Base-by-base conservation (phyloP, 768 basidiomycete species). In the Naganishia onofrii region DNA sequence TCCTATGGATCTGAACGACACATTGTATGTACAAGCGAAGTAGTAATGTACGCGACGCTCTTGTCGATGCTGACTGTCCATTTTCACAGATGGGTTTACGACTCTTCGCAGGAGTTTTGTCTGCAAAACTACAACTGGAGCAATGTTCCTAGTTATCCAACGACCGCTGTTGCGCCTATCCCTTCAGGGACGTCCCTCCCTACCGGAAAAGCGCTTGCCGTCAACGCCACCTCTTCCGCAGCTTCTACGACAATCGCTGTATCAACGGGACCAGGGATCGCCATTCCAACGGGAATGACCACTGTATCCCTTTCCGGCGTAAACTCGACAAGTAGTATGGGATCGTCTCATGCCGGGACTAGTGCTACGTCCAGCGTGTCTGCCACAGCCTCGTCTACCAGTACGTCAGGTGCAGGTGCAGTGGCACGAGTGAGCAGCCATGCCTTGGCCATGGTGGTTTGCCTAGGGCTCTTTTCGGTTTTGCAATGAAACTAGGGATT, bases 1-100 rank as follows among this genome's bases (percentile, higher is more conserved):
- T 29, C 77, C 77, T 12, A 71, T 68, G 52, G 75, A 78, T 66
- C 72, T 76, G 12, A 63, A 67, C 13, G 77, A 78, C 57, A 75
- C 70, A 26, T 64, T 78, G 75, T 76, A 57, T 67, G 75, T 72
- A 28, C 21, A n/a, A 26, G 15, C 23, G 4, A 19, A 15, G 23
- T 48, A 21, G 15, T 29, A 26, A 10, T 21, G n/a, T 21, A 17
- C n/a, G 13, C 23, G 2, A n/a, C 23, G 19, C 42, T 54, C 8
- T 29, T 17, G 1, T 10, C 1, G 9, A 19, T 1, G 38, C 29
- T 68, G 34, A 54, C 55, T 1, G 6, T 26, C 34, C 31, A 7
- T 21, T 58, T 60, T 23, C 21, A 23, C 34, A 70, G 69, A 46
- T 70, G 36, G 34, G 28, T 36, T 64, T 70, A 70, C 52, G 69